Evolutionary conservation across 108 stramenopile species (phyloP), one percentile per base, ranked within the genome.

Genomic region (Cyclotella cryptica): DNA sequence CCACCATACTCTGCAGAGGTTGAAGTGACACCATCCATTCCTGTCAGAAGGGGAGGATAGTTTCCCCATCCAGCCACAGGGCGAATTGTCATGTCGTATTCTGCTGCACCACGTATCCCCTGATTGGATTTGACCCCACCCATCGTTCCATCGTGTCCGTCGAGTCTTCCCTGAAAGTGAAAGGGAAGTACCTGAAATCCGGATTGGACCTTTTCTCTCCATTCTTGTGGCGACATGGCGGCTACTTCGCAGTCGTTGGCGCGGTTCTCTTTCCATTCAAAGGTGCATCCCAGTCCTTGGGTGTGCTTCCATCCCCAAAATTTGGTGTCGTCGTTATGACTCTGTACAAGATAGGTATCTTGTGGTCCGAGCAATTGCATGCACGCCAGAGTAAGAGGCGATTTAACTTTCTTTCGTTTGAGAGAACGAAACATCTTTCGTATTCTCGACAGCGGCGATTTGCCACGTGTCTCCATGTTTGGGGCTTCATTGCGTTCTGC

Each of bases 101-200:
- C 86, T 49, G 88, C 89, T 4, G 22, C 44, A 18, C 89, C 85
- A 35, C 76, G 59, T 0, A 71, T 66, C 1, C 87, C 91, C 29
- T 87, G 78, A 61, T 78, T 67, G 11, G 74, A 74, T 40, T 79
- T 83, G 3, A 90, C 85, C 40, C 89, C 94, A 74, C 90, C 91
- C 18, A 72, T 61, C 18, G 78, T 80, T 14, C 91, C 94, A 83
- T 93, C 91, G 51, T 91, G 85, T 57, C 92, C 92, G 39, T 69
- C n/a, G 5, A 95, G 49, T 59, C 83, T 77, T 10, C 92, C 92
- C 62, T 86, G 72, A 17, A 91, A 68, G 30, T 81, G 78, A 27
- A 64, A 86, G 7, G 94, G 92, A 46, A 90, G 46, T 45, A 93
- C 80, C 72, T 95, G 94, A 84, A 93, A 95, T 3, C 94, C 94